phyloP scores from a whole-genome alignment of 2,329 filamentous ascomycete species.

The Aspergillus jensenii region DNA sequence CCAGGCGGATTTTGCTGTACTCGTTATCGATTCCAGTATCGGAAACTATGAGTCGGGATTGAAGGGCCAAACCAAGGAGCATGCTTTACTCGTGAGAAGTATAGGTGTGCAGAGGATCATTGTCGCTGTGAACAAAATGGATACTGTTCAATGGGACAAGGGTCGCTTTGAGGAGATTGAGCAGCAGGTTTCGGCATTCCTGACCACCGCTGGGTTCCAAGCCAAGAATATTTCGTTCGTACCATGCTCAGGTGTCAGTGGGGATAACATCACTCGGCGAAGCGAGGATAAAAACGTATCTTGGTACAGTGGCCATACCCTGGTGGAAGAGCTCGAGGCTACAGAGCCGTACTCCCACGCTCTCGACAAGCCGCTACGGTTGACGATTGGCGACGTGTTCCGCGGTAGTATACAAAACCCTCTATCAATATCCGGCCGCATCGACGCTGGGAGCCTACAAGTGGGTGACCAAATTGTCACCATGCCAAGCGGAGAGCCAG shows the following conservation, averaged over 20 bases:
- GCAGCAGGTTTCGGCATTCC: conserved; percentile 78
- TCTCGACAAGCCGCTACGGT: conserved; percentile 74
- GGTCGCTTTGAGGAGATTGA: conserved; percentile 82
- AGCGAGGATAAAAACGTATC: conserved; percentile 51
- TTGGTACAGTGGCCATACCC: conserved; percentile 80
- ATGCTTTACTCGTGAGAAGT: conserved; percentile 83
- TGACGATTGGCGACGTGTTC: conserved; percentile 88
- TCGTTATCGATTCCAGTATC: conserved; percentile 87
- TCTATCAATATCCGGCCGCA: conserved; percentile 78
- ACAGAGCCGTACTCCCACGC: conserved; percentile 71
- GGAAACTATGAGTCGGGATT: conserved; percentile 93
- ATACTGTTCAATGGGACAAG: conserved; percentile 79
- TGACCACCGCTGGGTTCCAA: conserved; percentile 79
- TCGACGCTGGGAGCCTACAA: conserved; percentile 82
- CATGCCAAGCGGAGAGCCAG: conserved; percentile 78
- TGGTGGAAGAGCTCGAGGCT: conserved; percentile 82
- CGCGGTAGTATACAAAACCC: conserved; percentile 75
- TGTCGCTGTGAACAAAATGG: conserved; percentile 93
- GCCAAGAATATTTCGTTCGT: conserved; percentile 80
- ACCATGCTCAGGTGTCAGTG: conserved; percentile 83
- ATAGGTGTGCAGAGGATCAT: conserved; percentile 87
- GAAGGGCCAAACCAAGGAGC: conserved; percentile 91
- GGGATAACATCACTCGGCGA: conserved; percentile 73
- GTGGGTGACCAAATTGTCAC: conserved; percentile 76
- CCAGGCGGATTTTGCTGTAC: conserved; percentile 91